Evolutionary conservation across 1,284 basidiomycete species (phyloP), one percentile per base, ranked within the genome.

Genomic region (Sphaerobolus stellatus): DNA sequence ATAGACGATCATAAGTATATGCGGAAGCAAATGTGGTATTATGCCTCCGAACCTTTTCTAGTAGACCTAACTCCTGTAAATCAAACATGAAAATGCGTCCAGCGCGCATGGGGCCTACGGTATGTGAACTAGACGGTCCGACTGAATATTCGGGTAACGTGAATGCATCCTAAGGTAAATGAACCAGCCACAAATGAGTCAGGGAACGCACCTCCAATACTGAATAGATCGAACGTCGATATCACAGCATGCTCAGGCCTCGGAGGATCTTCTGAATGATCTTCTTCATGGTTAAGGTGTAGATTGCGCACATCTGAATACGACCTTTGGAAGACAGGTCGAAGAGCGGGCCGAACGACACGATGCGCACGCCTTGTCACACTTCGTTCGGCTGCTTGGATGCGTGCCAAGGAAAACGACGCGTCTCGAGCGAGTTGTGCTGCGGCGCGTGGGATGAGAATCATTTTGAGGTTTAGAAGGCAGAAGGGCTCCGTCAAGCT

Each of bases 81-180:
- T 94, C 92, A 40, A 78, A 75, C 57, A 91, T 86, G 67, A 95
- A 96, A 61, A 95, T 95, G 56, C 83, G 88, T 7, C 85, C 91
- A 13, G 94, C 94, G 5, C 93, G 82, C 93, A 97, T 95, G 13
- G 95, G 94, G 0, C 92, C 93, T 24, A 98, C 86, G 0, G 89
- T 90, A 64, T 90, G 88, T 4, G 80, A 82, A 57, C 80, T 82
- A 58, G 74, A 80, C 25, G 79, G 81, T 5, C 81, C 81, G 31
- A 82, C 89, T 65, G 40, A 27, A 27, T 40, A 36, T 38, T 5
- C 20, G 33, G n/a, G 22, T 27, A 25, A 22, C 11, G 33, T 50
- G 27, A 24, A 50, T 50, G 11, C n/a, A n/a, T n/a, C n/a, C n/a
- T n/a, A n/a, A 24, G 28, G 28, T 22, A 20, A 43, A 18, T 14